These are phyloP conservation scores for Ophiocordyceps unilateralis DNA, from an alignment of 2,329 filamentous ascomycete genomes.

Conservation along the genomic window DNA sequence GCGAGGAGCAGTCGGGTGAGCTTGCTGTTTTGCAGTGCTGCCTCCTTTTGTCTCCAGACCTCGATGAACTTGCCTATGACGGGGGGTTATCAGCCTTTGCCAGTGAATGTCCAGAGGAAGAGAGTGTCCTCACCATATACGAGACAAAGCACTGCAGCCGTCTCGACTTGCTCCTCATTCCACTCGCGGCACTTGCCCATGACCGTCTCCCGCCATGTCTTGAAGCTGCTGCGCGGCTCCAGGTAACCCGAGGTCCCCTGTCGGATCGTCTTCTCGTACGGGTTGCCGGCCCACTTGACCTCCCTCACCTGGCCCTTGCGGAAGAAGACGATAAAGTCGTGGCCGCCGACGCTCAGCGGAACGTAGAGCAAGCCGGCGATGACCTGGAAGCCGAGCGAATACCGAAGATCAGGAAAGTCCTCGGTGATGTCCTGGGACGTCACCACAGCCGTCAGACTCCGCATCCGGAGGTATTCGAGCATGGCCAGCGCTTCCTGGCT, in stretches of 20 bases:
- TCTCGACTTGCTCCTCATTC: slow-evolving; percentile 80
- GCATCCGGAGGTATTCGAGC: slow-evolving; percentile 68
- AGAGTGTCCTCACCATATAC: slow-evolving; percentile 50
- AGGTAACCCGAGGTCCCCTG: slow-evolving; percentile 57
- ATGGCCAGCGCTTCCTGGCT: slow-evolving; percentile 72
- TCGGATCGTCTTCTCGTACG: slow-evolving; percentile 61
- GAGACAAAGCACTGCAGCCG: slow-evolving; percentile 69
- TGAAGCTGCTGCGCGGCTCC: slow-evolving; percentile 66
- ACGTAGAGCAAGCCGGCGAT: slow-evolving; percentile 71
- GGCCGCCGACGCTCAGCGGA: slow-evolving; percentile 56
- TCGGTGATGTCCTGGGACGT: slow-evolving; percentile 58
- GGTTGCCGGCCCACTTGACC: slow-evolving; percentile 76
- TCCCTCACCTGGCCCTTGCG: slow-evolving; percentile 58
- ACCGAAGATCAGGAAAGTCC: slow-evolving; percentile 70
- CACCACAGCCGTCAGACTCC: slow-evolving; percentile 55
- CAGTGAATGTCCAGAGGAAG: background rate
- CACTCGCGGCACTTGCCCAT: slow-evolving; percentile 72
- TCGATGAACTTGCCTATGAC: slow-evolving; percentile 57
- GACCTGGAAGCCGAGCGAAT: slow-evolving; percentile 60
- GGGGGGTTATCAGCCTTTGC: background rate
- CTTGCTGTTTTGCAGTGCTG: slow-evolving; percentile 64
- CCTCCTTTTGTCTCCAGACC: slow-evolving; percentile 84
- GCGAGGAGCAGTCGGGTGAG: slow-evolving; percentile 63
- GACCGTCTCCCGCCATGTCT: slow-evolving; percentile 65
- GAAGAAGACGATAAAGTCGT: slow-evolving; percentile 84